phyloP scores from a whole-genome alignment of 768 basidiomycete genomes.

The Tricholoma furcatifolium region DNA sequence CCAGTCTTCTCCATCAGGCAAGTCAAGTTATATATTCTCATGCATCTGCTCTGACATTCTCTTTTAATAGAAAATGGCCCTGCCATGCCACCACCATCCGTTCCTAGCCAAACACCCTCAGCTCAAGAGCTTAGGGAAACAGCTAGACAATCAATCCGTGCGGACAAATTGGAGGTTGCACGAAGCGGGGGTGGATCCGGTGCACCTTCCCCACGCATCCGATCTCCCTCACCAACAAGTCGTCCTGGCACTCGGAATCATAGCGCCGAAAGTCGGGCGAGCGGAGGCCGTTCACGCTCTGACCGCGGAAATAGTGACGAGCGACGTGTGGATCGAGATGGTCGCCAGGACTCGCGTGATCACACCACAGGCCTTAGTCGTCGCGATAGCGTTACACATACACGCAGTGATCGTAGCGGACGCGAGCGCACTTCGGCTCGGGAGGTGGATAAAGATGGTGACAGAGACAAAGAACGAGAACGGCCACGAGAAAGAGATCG shows the following conservation, averaged over 20 bases:
- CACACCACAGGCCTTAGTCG: constrained; percentile 36
- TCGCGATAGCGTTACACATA: constrained; percentile 53
- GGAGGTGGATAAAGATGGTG: constrained; percentile 44
- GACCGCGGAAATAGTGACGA: constrained; percentile 58
- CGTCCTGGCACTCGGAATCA: constrained; percentile 68
- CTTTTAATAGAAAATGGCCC: constrained; percentile 37
- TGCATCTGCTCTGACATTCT: constrained; percentile 41
- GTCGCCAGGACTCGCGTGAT: constrained; percentile 44
- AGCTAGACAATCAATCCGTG: constrained; percentile 65
- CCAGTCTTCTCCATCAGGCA: constrained; percentile 17
- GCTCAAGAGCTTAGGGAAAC: constrained; percentile 82
- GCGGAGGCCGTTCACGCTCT: constrained; percentile 59
- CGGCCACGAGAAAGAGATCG: constrained; percentile 36
- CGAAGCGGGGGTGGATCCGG: constrained; percentile 51
- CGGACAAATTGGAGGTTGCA: constrained; percentile 42
- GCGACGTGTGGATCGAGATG: constrained; percentile 51
- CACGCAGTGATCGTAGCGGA: constrained; percentile 45
- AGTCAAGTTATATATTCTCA: constrained; percentile 35
- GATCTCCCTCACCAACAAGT: constrained; percentile 65
- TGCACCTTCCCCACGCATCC: constrained; percentile 58
- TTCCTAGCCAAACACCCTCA: constrained; percentile 74
- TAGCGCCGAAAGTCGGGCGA: constrained; percentile 71
- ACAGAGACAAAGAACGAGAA: constrained; percentile 48
- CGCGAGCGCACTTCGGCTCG: constrained; percentile 39
- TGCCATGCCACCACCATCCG: constrained; percentile 74